Conservation (phyloP, 2,329 filamentous ascomycete species). For the Penicillium carneum region DNA sequence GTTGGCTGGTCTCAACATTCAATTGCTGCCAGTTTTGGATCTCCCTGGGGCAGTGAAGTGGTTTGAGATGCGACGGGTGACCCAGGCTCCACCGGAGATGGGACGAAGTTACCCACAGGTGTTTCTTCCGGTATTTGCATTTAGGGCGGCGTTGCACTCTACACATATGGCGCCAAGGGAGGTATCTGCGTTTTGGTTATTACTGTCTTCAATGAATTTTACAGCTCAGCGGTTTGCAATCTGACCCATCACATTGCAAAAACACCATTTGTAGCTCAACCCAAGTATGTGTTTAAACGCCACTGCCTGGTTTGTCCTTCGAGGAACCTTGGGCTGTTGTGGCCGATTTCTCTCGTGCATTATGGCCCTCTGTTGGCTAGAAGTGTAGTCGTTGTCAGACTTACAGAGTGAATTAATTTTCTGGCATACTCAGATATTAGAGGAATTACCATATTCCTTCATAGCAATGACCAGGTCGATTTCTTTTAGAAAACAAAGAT, state of each 20-base stretch:
- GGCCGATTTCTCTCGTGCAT: not conserved
- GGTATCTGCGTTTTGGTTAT: slow-evolving; percentile 21
- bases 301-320: not conserved
- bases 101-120: slow-evolving; percentile 6
- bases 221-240: slow-evolving; percentile 12
- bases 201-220: slow-evolving; percentile 13
- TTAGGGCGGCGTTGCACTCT: slow-evolving; percentile 25
- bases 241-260: not conserved
- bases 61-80: slow-evolving; percentile 2
- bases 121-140: slow-evolving; percentile 22
- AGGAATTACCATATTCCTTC: not conserved
- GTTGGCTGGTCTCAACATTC: not conserved
- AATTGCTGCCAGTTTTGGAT: not conserved
- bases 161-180: slow-evolving; percentile 24
- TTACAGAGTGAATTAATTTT: not conserved
- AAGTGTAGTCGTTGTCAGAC: not conserved
- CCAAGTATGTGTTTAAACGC: not conserved
- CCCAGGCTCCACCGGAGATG: not conserved
- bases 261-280: not conserved
- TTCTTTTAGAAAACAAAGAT: not conserved
- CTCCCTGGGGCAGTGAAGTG: not conserved
- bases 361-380: not conserved
- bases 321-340: not conserved
- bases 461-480: not conserved
- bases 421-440: not conserved